Percentiles rank a stretch among this genome's conserved stretches.
Conservation (phyloP, 139 green algal genomes). For the Bryopsis sp. region DNA sequence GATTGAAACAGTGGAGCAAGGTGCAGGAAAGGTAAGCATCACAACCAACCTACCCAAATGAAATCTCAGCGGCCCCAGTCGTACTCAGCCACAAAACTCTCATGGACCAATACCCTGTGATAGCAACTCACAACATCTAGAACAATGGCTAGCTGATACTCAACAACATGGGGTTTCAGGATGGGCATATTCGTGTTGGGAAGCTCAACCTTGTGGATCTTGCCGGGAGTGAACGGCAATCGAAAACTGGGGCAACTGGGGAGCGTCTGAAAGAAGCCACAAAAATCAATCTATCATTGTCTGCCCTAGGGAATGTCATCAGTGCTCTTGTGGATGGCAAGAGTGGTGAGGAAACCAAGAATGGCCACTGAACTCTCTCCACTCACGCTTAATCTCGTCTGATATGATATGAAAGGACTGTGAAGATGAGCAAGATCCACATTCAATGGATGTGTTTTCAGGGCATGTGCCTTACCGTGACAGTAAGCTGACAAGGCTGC, state of each 20-base stretch:
- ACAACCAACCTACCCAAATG: too few relatives aligned
- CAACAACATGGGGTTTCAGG: too few relatives aligned
- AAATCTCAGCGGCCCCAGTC: too few relatives aligned
- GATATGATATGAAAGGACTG: too few relatives aligned
- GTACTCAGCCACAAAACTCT: too few relatives aligned
- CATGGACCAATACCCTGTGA: too few relatives aligned
- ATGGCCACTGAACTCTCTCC: too few relatives aligned
- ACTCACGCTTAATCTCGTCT: too few relatives aligned
- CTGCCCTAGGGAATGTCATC: slow-evolving; percentile 62
- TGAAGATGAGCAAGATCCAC: too few relatives aligned
- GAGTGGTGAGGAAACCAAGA: slow-evolving; percentile 28
- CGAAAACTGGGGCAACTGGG: slow-evolving; percentile 40
- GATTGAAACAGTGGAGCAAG: slow-evolving; percentile 53
- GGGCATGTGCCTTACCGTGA: slow-evolving; percentile 68
- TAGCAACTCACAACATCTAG: too few relatives aligned
- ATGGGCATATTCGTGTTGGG: slow-evolving; percentile 57
- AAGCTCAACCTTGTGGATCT: slow-evolving; percentile 90
- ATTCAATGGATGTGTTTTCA: too few relatives aligned
- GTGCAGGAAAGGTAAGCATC: background rate
- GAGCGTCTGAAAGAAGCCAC: slow-evolving; percentile 63
- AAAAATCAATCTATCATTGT: slow-evolving; percentile 61
- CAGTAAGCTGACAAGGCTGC: slow-evolving; percentile 67
- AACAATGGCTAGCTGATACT: too few relatives aligned
- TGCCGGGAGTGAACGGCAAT: slow-evolving; percentile 70
- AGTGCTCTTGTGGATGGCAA: slow-evolving; percentile 56